A percentile compares a stretch with the other conserved stretches of the same genome.
phyloP scores from a whole-genome alignment of 2,329 filamentous ascomycete genomes.

The Basipetospora chlamydospora region DNA sequence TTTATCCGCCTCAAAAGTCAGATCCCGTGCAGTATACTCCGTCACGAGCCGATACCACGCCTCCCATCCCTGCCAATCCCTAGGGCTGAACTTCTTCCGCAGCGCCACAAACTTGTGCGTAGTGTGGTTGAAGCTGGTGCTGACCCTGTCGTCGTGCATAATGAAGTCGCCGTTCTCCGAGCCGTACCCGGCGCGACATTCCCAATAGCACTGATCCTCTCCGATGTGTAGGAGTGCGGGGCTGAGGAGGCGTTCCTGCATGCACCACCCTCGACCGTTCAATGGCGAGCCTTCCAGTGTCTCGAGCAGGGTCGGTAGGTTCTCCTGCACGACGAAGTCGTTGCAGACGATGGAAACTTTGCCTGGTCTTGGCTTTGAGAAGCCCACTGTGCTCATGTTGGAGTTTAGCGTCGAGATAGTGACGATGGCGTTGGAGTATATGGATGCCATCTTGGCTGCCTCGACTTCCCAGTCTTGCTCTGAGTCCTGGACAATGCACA shows the following conservation, averaged over 20 bases:
- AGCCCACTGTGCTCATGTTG: not conserved
- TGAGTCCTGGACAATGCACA: conserved; percentile 8
- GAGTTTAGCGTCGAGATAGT: not conserved
- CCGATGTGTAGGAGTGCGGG: conserved; percentile 5
- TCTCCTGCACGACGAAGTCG: not conserved
- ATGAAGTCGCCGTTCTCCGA: not conserved
- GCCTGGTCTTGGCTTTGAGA: not conserved
- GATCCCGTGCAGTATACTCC: conserved; percentile 12
- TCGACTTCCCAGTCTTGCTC: conserved; percentile 1
- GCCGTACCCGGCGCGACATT: conserved; percentile 7
- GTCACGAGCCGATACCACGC: conserved; percentile 15
- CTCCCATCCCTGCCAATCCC: conserved; percentile 6
- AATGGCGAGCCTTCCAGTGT: conserved; percentile 1
- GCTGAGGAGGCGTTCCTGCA: conserved; percentile 8
- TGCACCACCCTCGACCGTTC: conserved; percentile 7
- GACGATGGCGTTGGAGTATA: conserved; percentile 1
- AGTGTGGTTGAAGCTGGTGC: not conserved
- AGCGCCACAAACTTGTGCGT: not conserved
- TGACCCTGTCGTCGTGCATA: not conserved
- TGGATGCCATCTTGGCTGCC: not conserved
- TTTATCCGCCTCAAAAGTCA: conserved; percentile 12
- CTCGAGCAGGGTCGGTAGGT: not conserved
- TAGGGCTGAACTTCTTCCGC: not conserved
- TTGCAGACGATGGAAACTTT: not conserved
- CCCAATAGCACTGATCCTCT: conserved; percentile 9